Evolutionary conservation across 2,329 filamentous ascomycete species (phyloP).

Genomic region (Penicillium nordicum): DNA sequence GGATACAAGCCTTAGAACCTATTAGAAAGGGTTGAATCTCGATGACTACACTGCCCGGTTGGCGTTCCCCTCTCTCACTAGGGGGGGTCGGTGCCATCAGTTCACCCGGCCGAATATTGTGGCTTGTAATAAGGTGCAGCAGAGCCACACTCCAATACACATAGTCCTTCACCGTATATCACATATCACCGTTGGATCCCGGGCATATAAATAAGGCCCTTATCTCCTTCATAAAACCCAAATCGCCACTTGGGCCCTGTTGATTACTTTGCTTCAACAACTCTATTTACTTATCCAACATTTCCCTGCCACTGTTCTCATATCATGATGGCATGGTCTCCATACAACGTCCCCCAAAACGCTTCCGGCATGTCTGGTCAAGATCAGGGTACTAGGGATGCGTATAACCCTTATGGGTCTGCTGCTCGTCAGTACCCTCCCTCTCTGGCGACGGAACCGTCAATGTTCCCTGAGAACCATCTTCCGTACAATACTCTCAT

Average conservation of each 20-base stretch:
- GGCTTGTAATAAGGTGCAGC: background rate
- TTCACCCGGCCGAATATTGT: background rate
- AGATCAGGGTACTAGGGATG: background rate
- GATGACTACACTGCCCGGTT: background rate
- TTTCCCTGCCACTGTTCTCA: background rate
- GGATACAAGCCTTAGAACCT: background rate
- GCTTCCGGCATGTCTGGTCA: background rate
- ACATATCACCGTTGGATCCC: too few species aligned
- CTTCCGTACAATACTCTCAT: background rate
- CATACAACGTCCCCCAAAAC: background rate
- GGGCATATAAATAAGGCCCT: background rate
- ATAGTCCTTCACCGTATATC: background rate
- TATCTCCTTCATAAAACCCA: background rate
- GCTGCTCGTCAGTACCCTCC: background rate
- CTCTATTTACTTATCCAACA: background rate
- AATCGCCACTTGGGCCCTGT: too few species aligned
- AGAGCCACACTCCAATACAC: background rate
- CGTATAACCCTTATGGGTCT: background rate
- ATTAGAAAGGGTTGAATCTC: background rate
- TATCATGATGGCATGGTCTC: background rate
- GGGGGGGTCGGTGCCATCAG: background rate
- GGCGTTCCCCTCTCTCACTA: background rate
- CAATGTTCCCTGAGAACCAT: background rate
- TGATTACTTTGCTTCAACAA: background rate
- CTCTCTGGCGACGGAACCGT: background rate